A percentile compares a stretch with the other conserved stretches of the same genome.
phyloP scores from a whole-genome alignment of 2,329 filamentous ascomycete species.

The Clathrospora elynae region DNA sequence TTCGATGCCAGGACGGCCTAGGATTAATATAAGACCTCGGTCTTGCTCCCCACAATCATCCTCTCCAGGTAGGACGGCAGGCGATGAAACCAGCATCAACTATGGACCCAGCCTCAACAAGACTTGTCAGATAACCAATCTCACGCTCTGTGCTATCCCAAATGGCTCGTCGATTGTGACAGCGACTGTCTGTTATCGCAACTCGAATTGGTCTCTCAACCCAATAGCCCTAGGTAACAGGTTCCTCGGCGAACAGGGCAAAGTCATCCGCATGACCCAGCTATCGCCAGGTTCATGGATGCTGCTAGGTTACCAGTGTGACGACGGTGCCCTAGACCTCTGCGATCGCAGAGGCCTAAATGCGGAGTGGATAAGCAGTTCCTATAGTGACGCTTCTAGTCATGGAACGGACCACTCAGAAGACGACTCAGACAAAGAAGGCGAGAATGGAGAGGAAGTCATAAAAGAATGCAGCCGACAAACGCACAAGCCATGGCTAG shows the following conservation, averaged over 20 bases:
- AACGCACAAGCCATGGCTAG: conserved; percentile 12
- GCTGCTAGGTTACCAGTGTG: conserved; percentile 3
- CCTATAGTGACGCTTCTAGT: conserved; percentile 10
- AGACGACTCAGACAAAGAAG: conserved; percentile 13
- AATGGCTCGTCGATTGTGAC: conserved; percentile 2
- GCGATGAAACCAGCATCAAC: not conserved
- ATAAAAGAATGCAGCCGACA: conserved; percentile 11
- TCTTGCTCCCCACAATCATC: not conserved
- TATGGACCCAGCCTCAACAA: not conserved
- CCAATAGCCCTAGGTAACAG: not conserved
- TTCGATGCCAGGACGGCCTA: not conserved
- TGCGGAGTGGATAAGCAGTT: conserved; percentile 13
- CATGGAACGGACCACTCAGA: conserved; percentile 16
- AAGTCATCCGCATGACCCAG: conserved; percentile 5
- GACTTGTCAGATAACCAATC: conserved; percentile 5
- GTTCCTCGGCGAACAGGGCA: conserved; percentile 4
- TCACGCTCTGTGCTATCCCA: conserved; percentile 4
- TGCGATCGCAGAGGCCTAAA: conserved; percentile 14
- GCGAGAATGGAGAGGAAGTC: conserved; percentile 13
- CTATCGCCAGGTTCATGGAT: not conserved
- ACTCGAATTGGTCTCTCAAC: not conserved
- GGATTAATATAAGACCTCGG: not conserved
- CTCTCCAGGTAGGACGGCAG: not conserved
- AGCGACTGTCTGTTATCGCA: not conserved
- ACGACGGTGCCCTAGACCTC: not conserved